These are phyloP conservation scores for Monosporozyma yasuniensis DNA, from an alignment of 805 yeast species.

Conservation along the genomic window DNA sequence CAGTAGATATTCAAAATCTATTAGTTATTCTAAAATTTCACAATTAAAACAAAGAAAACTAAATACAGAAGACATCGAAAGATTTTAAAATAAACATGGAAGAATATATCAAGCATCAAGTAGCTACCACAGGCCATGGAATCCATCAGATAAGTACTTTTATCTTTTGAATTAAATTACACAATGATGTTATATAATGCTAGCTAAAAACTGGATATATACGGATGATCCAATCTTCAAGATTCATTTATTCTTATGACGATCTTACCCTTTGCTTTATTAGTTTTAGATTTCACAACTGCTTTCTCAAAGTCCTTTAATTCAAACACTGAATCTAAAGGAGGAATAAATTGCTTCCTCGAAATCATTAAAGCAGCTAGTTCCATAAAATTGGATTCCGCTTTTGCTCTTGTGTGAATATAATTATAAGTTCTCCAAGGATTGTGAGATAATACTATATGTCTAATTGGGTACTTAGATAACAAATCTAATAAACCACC, in stretches of 20 bases:
- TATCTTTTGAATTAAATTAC: too few species aligned
- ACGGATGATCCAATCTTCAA: neutral
- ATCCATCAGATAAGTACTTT: too few species aligned
- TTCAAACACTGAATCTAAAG: constrained; percentile 46
- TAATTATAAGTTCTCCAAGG: constrained; percentile 29
- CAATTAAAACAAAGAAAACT: too few species aligned
- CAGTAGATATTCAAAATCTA: too few species aligned
- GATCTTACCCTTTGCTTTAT: constrained; percentile 55
- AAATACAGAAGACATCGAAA: too few species aligned
- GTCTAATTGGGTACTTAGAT: constrained; percentile 8
- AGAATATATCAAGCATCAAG: too few species aligned
- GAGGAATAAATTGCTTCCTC: constrained; percentile 32
- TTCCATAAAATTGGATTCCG: constrained; percentile 10
- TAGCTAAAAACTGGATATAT: too few species aligned
- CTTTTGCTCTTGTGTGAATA: constrained; percentile 7
- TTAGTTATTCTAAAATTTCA: too few species aligned
- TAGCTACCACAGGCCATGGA: too few species aligned
- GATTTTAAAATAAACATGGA: too few species aligned
- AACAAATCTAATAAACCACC: constrained; percentile 4
- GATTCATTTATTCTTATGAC: constrained; percentile 28
- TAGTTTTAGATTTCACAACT: constrained; percentile 36
- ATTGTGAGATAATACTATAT: constrained; percentile 12
- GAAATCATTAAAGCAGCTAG: constrained; percentile 18
- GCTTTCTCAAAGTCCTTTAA: constrained; percentile 47
- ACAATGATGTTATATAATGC: too few species aligned